Evolutionary conservation across 257 asterid species (phyloP).

Genomic region (Primulina tabacum): DNA sequence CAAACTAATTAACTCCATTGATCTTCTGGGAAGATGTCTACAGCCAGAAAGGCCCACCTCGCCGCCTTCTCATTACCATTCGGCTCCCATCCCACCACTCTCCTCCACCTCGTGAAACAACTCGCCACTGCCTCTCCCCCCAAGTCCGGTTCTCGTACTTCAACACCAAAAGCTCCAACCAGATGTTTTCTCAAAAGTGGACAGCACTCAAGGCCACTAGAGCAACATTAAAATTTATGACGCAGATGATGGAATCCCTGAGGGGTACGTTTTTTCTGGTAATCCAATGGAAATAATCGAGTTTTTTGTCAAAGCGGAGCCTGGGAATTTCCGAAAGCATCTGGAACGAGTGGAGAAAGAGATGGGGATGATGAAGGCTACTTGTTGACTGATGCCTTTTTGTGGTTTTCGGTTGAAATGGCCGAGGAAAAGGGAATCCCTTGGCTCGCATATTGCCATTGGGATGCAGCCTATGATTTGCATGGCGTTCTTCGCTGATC

Average conservation of each 20-base stretch:
- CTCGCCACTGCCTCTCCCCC: conserved; percentile 33
- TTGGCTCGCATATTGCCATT: conserved; percentile 55
- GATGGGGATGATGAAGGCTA: conserved; percentile 31
- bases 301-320: too few relatives aligned
- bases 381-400: conserved; percentile 51
- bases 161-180: too few relatives aligned
- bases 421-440: conserved; percentile 37
- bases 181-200: too few relatives aligned
- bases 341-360: conserved; percentile 42
- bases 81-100: conserved; percentile 50
- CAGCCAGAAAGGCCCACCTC: conserved; percentile 27
- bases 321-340: too few relatives aligned
- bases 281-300: too few relatives aligned
- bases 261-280: too few relatives aligned
- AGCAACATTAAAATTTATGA: too few relatives aligned
- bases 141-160: too few relatives aligned
- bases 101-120: conserved; percentile 41
- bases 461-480: conserved; percentile 59
- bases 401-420: conserved; percentile 39
- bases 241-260: too few relatives aligned
- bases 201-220: too few relatives aligned
- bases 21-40: conserved; percentile 6
- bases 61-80: conserved; percentile 58
- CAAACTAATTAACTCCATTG: neutral
- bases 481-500: conserved; percentile 62